Percentiles rank a stretch among this genome's conserved stretches.
Conservation (phyloP, 2,329 filamentous ascomycete genomes). For the Curvularia sp. region DNA sequence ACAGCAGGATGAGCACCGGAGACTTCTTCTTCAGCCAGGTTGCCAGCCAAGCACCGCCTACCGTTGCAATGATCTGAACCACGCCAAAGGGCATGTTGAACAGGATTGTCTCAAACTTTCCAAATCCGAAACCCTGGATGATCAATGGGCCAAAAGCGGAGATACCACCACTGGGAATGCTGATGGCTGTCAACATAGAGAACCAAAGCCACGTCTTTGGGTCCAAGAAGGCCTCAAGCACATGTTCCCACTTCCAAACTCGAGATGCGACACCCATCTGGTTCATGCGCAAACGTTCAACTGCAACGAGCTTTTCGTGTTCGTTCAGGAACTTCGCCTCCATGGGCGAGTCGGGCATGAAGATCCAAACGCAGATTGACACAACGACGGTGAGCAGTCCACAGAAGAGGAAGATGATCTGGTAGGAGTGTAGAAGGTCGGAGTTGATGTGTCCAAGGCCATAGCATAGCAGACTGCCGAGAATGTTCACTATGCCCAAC, state of each 20-base stretch:
- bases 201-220: conserved; percentile 66
- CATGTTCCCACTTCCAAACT: conserved; percentile 61
- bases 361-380: conserved; percentile 57
- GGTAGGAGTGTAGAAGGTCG: conserved; percentile 46
- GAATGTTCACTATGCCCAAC: conserved; percentile 65
- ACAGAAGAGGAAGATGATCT: conserved; percentile 49
- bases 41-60: conserved; percentile 64
- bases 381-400: conserved; percentile 59
- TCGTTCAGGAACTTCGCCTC: conserved; percentile 64
- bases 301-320: conserved; percentile 64
- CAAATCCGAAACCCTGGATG: conserved; percentile 64
- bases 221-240: conserved; percentile 63
- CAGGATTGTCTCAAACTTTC: conserved; percentile 62
- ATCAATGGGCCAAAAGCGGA: conserved; percentile 66
- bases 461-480: conserved; percentile 63
- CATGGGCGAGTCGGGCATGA: conserved; percentile 70
- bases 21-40: conserved; percentile 63
- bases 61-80: conserved; percentile 66
- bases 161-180: conserved; percentile 65
- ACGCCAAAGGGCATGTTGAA: conserved; percentile 68
- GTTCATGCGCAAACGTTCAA: conserved; percentile 60
- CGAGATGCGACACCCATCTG: conserved; percentile 52
- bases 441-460: conserved; percentile 65
- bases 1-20: conserved; percentile 61
- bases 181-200: conserved; percentile 52